Base-by-base conservation (phyloP, 495 filamentous ascomycete species). In the Lophiotrema nucula region DNA sequence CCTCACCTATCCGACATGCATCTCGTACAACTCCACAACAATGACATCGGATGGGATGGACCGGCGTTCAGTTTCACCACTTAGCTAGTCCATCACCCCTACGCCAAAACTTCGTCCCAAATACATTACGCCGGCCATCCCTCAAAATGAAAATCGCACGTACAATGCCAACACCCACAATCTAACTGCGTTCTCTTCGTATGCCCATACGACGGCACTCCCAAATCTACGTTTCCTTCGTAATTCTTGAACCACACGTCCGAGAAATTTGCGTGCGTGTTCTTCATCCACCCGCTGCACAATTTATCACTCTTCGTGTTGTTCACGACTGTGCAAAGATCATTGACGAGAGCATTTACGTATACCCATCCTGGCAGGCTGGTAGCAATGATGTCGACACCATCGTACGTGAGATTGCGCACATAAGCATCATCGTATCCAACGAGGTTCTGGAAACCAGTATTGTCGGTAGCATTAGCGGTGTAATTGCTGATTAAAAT, bases 71-170 rank as follows among this genome's bases (percentile, higher is more conserved):
- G n/a, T n/a, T n/a, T n/a, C n/a, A n/a, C n/a, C n/a, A n/a, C n/a
- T n/a, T n/a, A n/a, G n/a, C n/a, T n/a, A n/a, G n/a, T n/a, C n/a
- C n/a, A n/a, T n/a, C n/a, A n/a, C n/a, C n/a, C n/a, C n/a, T n/a
- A n/a, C n/a, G n/a, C n/a, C n/a, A n/a, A n/a, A n/a, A n/a, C n/a
- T n/a, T n/a, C n/a, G n/a, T n/a, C n/a, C n/a, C n/a, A n/a, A n/a
- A n/a, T n/a, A n/a, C n/a, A n/a, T n/a, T n/a, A n/a, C n/a, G 31
- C 31, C 31, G 8, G 31, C 39, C 39, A 43, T 13, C 39, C 39
- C 8, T 43, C 39, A 16, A 43, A 43, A 43, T 43, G 39, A 43
- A 43, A 43, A 21, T 43, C 39, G 19, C 39, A 43, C 8, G 39
- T 43, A 21, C 13, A 43, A 19, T 43, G 8, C 8, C 8, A 35